A percentile compares a stretch with the other conserved stretches of the same genome.
These are phyloP conservation scores for Bryoglossum gracile DNA, from an alignment of 495 filamentous ascomycete genomes.

Conservation along the genomic window DNA sequence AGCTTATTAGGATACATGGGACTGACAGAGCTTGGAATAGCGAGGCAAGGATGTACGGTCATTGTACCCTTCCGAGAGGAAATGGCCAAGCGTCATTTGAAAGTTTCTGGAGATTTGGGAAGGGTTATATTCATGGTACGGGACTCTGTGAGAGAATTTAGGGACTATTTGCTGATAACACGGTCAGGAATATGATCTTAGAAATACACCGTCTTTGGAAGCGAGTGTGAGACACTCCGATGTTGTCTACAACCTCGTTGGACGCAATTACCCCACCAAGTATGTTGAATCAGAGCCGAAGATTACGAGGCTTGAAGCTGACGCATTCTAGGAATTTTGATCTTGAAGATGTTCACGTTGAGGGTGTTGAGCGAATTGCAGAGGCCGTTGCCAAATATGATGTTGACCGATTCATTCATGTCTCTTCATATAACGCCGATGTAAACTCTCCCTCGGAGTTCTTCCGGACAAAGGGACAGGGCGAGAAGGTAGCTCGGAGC, in stretches of 20 bases:
- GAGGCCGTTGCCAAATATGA: conserved; percentile 98
- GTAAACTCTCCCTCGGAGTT: conserved; percentile 74
- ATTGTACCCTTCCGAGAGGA: conserved; percentile 93
- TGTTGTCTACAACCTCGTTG: conserved; percentile 92
- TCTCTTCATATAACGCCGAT: conserved; percentile 90
- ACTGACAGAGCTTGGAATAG: conserved; percentile 37
- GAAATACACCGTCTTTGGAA: conserved; percentile 93
- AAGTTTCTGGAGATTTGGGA: conserved; percentile 88
- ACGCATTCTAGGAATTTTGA: conserved; percentile 71
- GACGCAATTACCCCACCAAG: conserved; percentile 94
- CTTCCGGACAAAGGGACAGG: conserved; percentile 80
- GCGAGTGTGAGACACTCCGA: conserved; percentile 95
- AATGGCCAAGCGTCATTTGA: conserved; percentile 95
- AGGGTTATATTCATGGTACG: conserved; percentile 75
- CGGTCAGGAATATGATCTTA: conserved; percentile 90
- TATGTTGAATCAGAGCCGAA: conserved; percentile 35
- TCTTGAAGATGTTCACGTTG: conserved; percentile 86
- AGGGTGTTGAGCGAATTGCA: conserved; percentile 89
- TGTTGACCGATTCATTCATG: conserved; percentile 92
- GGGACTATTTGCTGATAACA: conserved; percentile 1
- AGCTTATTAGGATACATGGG: neutral
- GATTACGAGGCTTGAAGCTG: conserved; percentile 15
- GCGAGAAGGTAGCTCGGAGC: conserved; percentile 73
- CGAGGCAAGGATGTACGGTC: conserved; percentile 85
- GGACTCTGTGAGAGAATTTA: neutral